These are phyloP conservation scores for Lachnellula willkommii DNA, from an alignment of 2,329 filamentous ascomycete genomes.

Conservation along the genomic window DNA sequence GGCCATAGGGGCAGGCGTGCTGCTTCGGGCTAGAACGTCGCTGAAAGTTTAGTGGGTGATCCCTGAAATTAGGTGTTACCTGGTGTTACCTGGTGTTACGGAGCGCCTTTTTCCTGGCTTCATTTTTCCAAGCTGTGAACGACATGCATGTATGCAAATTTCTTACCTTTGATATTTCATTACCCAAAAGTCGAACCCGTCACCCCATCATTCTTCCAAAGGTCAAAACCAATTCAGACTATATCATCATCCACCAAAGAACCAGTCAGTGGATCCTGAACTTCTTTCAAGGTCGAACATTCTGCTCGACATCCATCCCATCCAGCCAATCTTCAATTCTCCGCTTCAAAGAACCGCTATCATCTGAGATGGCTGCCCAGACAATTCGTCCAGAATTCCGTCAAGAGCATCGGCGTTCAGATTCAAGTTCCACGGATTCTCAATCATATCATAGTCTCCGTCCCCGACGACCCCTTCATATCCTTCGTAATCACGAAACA, in stretches of 20 bases:
- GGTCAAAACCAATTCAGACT: too few species aligned
- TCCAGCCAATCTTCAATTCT: background rate
- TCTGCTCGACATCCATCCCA: too few species aligned
- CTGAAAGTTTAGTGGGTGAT: background rate
- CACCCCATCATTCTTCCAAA: too few species aligned
- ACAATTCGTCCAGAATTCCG: background rate
- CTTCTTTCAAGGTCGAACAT: too few species aligned
- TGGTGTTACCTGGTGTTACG: too few species aligned
- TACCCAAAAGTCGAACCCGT: too few species aligned
- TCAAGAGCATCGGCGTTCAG: background rate
- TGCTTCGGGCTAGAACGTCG: constrained; percentile 1
- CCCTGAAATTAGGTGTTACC: background rate
- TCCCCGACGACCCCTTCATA: background rate
- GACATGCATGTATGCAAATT: background rate
- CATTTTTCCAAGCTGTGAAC: background rate
- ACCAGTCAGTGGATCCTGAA: too few species aligned
- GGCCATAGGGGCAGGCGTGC: background rate
- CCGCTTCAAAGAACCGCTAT: background rate
- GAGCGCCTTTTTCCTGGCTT: background rate
- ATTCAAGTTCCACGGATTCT: background rate
- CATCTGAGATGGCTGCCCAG: background rate
- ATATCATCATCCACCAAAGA: too few species aligned
- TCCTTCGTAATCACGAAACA: background rate
- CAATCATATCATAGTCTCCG: background rate
- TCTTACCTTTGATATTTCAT: background rate